Percentiles rank a stretch among this genome's conserved stretches.
Evolutionary conservation across 768 basidiomycete genomes (phyloP).

Genomic region (Inosperma sp.): DNA sequence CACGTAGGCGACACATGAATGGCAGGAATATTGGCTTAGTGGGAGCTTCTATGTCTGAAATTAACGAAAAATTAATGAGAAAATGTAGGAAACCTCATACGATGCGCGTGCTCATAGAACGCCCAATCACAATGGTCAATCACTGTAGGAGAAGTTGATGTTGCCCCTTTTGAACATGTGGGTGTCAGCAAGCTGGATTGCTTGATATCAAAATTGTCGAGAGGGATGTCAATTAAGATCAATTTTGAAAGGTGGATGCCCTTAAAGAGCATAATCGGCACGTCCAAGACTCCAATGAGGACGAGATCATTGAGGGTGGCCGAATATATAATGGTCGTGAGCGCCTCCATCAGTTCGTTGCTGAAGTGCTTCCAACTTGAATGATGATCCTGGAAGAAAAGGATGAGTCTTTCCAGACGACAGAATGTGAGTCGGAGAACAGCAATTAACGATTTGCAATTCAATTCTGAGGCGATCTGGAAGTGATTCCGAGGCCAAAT

Average conservation of each 20-base stretch:
- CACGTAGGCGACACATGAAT: too few species aligned
- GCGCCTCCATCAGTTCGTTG: not conserved
- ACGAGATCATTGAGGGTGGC: not conserved
- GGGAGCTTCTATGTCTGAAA: too few species aligned
- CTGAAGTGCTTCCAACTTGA: not conserved
- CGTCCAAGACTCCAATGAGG: not conserved
- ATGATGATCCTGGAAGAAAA: not conserved
- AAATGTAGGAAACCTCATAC: too few species aligned
- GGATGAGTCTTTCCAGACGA: not conserved
- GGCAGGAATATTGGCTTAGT: too few species aligned
- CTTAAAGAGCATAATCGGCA: not conserved
- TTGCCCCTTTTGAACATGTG: not conserved
- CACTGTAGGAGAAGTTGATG: too few species aligned
- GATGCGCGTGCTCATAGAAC: not conserved
- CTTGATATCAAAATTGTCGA: not conserved
- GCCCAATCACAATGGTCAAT: not conserved
- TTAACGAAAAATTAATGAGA: too few species aligned
- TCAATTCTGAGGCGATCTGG: too few species aligned
- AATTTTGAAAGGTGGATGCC: too few species aligned
- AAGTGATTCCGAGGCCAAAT: too few species aligned
- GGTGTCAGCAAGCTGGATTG: not conserved
- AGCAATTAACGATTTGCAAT: too few species aligned
- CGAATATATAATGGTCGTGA: too few species aligned
- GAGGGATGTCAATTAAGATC: not conserved
- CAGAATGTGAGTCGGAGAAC: not conserved